These are phyloP conservation scores for Lecanoromycetidae sp. DNA, from an alignment of 2,329 filamentous ascomycete genomes.

Conservation along the genomic window DNA sequence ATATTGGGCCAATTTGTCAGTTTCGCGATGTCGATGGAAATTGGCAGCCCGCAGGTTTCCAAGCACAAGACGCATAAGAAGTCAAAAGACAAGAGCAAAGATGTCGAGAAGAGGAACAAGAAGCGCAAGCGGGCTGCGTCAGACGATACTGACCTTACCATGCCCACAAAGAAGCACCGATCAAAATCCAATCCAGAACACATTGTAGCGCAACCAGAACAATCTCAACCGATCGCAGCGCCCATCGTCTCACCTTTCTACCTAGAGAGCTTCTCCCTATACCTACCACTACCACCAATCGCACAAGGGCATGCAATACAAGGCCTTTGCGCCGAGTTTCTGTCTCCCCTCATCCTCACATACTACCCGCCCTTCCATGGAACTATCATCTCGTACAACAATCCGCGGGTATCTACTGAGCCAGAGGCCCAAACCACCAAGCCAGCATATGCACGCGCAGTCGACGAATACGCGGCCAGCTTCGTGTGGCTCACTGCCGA, in stretches of 20 bases:
- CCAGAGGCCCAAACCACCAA: constrained; percentile 18
- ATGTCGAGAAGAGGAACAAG: constrained; percentile 32
- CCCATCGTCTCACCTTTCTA: constrained; percentile 56
- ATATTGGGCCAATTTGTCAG: neutral
- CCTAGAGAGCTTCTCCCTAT: constrained; percentile 66
- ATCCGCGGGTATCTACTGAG: constrained; percentile 29
- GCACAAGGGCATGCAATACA: constrained; percentile 42
- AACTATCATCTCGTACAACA: constrained; percentile 43
- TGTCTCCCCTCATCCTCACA: constrained; percentile 51
- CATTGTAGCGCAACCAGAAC: neutral
- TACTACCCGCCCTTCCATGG: constrained; percentile 50
- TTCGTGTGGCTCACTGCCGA: constrained; percentile 85
- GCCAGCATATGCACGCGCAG: constrained; percentile 22
- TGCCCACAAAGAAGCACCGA: constrained; percentile 26
- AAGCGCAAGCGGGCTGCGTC: constrained; percentile 27
- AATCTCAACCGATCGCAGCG: neutral
- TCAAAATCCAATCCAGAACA: neutral
- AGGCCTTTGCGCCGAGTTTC: constrained; percentile 47
- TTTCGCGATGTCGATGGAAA: constrained; percentile 14
- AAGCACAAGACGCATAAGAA: constrained; percentile 22
- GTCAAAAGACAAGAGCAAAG: constrained; percentile 24
- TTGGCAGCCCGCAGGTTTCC: constrained; percentile 21
- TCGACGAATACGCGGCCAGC: constrained; percentile 74
- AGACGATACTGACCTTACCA: constrained; percentile 29
- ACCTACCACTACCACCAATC: constrained; percentile 48